Conservation (phyloP, 768 basidiomycete species). For the Lactifluus hygrophoroides region DNA sequence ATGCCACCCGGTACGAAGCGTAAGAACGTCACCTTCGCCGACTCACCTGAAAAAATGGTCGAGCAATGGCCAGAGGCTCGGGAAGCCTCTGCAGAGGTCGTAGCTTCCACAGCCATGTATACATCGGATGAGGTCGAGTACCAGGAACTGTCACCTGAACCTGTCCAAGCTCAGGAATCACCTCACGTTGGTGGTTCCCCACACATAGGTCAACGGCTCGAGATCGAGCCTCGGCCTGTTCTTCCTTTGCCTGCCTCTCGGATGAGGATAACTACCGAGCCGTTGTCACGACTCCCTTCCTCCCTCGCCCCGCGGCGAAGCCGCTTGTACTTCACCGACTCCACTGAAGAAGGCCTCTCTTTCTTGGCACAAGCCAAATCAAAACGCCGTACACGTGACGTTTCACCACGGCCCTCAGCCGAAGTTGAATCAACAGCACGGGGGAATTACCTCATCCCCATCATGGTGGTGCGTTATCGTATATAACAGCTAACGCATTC, state of each 20-base stretch:
- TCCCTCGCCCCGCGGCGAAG: neutral
- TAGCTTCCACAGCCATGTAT: neutral
- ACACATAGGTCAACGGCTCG: neutral
- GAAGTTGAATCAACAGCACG: neutral
- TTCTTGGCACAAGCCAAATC: neutral
- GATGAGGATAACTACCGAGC: neutral
- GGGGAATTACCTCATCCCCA: neutral
- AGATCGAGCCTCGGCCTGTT: neutral
- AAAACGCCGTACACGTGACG: neutral
- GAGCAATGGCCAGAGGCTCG: neutral
- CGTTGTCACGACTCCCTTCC: neutral
- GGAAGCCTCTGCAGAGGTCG: neutral
- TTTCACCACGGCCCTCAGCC: neutral
- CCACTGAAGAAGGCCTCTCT: no score
- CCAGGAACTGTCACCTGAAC: neutral
- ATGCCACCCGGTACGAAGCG: neutral
- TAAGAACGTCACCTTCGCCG: conserved; percentile 18
- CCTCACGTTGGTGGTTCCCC: neutral
- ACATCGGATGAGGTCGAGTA: neutral
- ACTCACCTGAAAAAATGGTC: neutral
- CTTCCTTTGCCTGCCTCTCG: neutral
- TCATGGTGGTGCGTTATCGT: conserved; percentile 3
- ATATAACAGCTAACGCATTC: neutral
- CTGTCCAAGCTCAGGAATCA: neutral
- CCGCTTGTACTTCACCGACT: neutral